A percentile compares a stretch with the other conserved stretches of the same genome.
These are phyloP conservation scores for Uronychia binucleata DNA, from an alignment of 73 alveolate species.

Conservation along the genomic window DNA sequence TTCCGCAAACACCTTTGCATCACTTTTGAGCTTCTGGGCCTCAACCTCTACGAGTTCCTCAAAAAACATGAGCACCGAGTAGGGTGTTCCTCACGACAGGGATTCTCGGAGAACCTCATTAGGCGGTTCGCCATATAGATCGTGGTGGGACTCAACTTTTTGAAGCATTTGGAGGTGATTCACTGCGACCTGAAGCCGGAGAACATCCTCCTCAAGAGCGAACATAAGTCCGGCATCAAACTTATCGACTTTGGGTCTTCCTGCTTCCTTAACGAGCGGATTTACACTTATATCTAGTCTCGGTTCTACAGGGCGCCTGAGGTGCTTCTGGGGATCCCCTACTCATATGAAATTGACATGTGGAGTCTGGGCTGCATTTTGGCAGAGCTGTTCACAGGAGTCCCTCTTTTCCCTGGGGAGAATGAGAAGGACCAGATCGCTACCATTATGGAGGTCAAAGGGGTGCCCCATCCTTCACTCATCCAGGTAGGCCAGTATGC, in stretches of 20 bases:
- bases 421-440: conserved; percentile 47
- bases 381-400: conserved; percentile 51
- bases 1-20: conserved; percentile 61
- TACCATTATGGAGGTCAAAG: conserved; percentile 40
- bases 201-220: conserved; percentile 63
- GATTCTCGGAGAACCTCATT: conserved; percentile 49
- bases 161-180: conserved; percentile 31
- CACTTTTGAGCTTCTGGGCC: conserved; percentile 31
- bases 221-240: conserved; percentile 45
- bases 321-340: conserved; percentile 37
- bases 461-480: conserved; percentile 16
- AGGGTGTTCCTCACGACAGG: conserved; percentile 29
- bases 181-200: conserved; percentile 89
- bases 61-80: conserved; percentile 39
- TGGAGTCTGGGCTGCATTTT: conserved; percentile 52
- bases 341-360: conserved; percentile 39
- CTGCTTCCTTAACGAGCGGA: conserved; percentile 50
- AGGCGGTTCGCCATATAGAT: conserved; percentile 29
- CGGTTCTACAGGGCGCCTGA: conserved; percentile 55
- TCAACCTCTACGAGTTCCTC: conserved; percentile 40
- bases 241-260: conserved; percentile 82
- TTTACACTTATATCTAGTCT: conserved; percentile 48
- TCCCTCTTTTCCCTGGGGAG: conserved; percentile 51
- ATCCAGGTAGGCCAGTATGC: background rate
- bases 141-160: conserved; percentile 17